Percentiles rank a stretch among this genome's conserved stretches.
Evolutionary conservation across 495 filamentous ascomycete genomes (phyloP).

Genomic region (Xylaria longipes): DNA sequence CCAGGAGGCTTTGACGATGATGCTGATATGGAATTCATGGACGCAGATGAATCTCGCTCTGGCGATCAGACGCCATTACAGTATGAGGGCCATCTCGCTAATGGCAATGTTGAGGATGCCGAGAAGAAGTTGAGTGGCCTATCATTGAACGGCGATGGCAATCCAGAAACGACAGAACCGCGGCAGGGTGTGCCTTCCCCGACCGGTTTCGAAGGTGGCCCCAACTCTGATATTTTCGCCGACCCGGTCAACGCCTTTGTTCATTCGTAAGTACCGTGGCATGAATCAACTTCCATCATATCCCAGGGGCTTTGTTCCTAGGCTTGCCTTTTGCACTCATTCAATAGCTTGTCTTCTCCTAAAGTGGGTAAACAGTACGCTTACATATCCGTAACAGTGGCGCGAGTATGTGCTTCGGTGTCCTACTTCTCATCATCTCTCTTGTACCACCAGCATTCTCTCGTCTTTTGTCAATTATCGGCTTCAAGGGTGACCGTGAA

Average conservation of each 20-base stretch:
- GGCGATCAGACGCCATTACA: constrained; percentile 38
- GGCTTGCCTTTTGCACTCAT: not conserved
- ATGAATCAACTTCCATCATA: not conserved
- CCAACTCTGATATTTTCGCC: constrained; percentile 61
- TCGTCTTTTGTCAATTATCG: constrained; percentile 83
- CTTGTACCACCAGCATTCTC: constrained; percentile 91
- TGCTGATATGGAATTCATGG: constrained; percentile 37
- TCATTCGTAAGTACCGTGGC: constrained; percentile 49
- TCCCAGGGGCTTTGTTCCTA: not conserved
- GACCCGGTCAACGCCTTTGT: constrained; percentile 83
- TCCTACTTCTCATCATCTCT: constrained; percentile 82
- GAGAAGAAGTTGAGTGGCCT: constrained; percentile 31
- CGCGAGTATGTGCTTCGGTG: constrained; percentile 85
- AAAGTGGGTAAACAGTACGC: not conserved
- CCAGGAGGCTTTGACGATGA: constrained; percentile 29
- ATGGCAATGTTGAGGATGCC: constrained; percentile 14
- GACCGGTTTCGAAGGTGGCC: constrained; percentile 23
- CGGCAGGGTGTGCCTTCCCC: constrained; percentile 1
- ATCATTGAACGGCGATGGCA: constrained; percentile 29
- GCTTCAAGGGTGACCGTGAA: constrained; percentile 89
- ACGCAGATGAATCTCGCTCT: constrained; percentile 40
- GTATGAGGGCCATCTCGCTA: constrained; percentile 32
- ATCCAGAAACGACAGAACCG: not conserved
- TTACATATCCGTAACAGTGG: constrained; percentile 58
- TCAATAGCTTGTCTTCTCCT: not conserved